Percentiles rank a stretch among this genome's conserved stretches.
phyloP scores from a whole-genome alignment of 2,329 filamentous ascomycete species.

The Thielaviopsis cerberus region DNA sequence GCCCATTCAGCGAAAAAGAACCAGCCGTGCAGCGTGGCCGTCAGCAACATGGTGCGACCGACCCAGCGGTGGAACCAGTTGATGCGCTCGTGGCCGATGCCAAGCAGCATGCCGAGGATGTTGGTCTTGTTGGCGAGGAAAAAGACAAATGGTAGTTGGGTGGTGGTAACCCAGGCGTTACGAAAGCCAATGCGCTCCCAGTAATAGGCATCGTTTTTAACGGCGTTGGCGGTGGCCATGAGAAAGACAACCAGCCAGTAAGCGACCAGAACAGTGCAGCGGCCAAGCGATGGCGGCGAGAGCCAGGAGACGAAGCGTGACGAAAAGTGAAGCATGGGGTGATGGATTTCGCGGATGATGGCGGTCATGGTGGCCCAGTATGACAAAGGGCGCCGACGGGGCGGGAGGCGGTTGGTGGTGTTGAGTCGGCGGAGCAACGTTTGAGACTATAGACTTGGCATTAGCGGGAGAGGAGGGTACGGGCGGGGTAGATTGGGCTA shows the following conservation, averaged over 20 bases:
- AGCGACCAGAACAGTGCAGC: conserved; percentile 30
- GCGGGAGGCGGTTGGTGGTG: conserved; percentile 29
- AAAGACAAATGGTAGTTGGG: conserved; percentile 45
- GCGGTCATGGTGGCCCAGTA: conserved; percentile 41
- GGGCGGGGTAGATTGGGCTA: background rate
- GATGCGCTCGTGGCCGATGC: conserved; percentile 47
- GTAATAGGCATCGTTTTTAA: conserved; percentile 34
- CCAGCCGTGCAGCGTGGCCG: conserved; percentile 49
- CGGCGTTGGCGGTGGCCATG: conserved; percentile 33
- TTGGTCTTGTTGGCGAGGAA: conserved; percentile 42
- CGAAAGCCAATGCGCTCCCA: conserved; percentile 49
- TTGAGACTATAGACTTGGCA: conserved; percentile 28
- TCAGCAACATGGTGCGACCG: conserved; percentile 48
- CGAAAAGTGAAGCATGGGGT: conserved; percentile 34
- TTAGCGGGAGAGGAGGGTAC: too few relatives aligned
- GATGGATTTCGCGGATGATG: conserved; percentile 34
- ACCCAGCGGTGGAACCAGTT: conserved; percentile 62
- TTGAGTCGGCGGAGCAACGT: conserved; percentile 24
- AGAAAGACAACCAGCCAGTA: conserved; percentile 43
- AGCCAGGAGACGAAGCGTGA: conserved; percentile 32
- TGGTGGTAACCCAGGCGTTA: conserved; percentile 47
- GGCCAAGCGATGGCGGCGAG: conserved; percentile 40
- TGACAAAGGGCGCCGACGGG: conserved; percentile 29
- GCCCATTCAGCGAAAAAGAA: conserved; percentile 50
- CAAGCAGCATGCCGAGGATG: conserved; percentile 37